phyloP scores from a whole-genome alignment of 331 rosid species.

The Spiraea crenata region DNA sequence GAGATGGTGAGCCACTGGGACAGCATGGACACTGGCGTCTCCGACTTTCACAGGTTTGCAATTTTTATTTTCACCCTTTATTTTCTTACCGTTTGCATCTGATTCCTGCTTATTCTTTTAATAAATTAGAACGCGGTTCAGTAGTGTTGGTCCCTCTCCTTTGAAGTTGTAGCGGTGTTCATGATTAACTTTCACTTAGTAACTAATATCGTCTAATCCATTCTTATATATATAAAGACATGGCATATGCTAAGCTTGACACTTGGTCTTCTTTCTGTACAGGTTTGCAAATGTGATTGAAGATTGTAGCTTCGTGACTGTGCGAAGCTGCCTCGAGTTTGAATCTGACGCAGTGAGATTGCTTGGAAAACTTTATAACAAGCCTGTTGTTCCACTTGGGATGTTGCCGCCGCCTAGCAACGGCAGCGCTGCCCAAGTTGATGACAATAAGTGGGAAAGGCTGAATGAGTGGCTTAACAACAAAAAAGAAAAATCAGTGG shows the following conservation, averaged over 20 bases:
- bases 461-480: slow-evolving; percentile 22
- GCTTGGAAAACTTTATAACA: slow-evolving; percentile 16
- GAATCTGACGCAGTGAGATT: slow-evolving; percentile 23
- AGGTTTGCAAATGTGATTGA: not conserved
- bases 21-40: slow-evolving; percentile 15
- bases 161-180: too few relatives aligned
- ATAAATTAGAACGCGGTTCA: too few relatives aligned
- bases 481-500: slow-evolving; percentile 20
- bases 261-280: too few relatives aligned
- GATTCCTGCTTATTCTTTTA: too few relatives aligned
- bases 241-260: too few relatives aligned
- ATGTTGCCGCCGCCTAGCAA: not conserved
- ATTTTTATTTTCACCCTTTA: too few relatives aligned
- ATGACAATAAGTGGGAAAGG: not conserved
- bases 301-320: not conserved
- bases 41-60: slow-evolving; percentile 5
- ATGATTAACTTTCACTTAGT: too few relatives aligned
- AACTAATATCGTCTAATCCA: too few relatives aligned
- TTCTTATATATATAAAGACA: too few relatives aligned
- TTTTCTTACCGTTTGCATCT: too few relatives aligned
- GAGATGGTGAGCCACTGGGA: slow-evolving; percentile 22
- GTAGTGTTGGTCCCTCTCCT: too few relatives aligned
- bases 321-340: slow-evolving; percentile 12
- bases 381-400: slow-evolving; percentile 33
- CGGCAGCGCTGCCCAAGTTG: not conserved